Percentiles rank a stretch among this genome's conserved stretches.
Evolutionary conservation across 495 filamentous ascomycete species (phyloP).

Genomic region (Schizothecium vesticola): DNA sequence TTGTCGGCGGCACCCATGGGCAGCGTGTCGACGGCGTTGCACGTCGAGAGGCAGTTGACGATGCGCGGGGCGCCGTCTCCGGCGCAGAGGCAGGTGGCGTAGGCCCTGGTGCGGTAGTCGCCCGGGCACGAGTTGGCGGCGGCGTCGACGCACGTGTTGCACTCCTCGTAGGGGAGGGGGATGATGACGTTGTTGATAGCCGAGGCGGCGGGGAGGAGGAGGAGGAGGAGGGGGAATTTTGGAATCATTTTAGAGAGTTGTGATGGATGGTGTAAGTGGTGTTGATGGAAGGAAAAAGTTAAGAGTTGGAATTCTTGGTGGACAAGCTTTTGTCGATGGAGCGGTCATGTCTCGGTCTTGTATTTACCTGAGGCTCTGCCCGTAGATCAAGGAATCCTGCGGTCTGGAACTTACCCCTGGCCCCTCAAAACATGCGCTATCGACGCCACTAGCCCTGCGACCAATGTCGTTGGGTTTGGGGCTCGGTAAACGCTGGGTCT

Average conservation of each 20-base stretch:
- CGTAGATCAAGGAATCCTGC: neutral
- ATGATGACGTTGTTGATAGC: constrained; percentile 3
- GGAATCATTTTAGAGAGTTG: neutral
- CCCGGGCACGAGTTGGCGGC: constrained; percentile 4
- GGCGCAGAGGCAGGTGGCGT: constrained; percentile 1
- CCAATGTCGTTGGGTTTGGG: neutral
- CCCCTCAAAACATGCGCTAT: neutral
- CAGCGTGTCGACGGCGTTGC: constrained; percentile 1
- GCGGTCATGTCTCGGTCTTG: neutral
- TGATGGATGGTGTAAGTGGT: neutral
- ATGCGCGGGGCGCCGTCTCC: neutral
- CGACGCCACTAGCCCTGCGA: neutral
- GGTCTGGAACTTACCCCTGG: neutral
- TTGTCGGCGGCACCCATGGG: constrained; percentile 1
- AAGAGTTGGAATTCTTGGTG: neutral
- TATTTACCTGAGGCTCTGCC: neutral
- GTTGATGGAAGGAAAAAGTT: neutral
- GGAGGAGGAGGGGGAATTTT: neutral
- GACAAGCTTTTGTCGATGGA: neutral
- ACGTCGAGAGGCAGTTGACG: neutral
- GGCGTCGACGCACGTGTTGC: neutral
- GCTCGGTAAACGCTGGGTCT: neutral
- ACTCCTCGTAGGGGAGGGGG: constrained; percentile 2
- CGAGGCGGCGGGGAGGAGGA: neutral
- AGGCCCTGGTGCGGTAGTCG: neutral